Percentiles rank a stretch among this genome's conserved stretches.
phyloP scores from a whole-genome alignment of 768 basidiomycete genomes.

The Calocera cornea region DNA sequence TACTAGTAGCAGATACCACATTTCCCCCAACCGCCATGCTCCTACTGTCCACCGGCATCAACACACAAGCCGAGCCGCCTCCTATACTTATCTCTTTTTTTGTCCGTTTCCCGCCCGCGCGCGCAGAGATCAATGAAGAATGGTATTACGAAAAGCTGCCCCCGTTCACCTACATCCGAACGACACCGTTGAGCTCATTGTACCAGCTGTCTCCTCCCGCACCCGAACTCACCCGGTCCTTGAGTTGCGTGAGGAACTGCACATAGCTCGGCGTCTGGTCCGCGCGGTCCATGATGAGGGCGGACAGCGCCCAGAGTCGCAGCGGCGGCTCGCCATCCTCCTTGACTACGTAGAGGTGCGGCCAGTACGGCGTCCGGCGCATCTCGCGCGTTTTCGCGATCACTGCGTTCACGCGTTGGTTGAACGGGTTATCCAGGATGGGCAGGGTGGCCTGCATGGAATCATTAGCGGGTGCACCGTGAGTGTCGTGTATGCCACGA shows the following conservation, averaged over 20 bases:
- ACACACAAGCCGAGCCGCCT: not conserved
- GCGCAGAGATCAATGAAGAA: not conserved
- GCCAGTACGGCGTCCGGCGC: conserved; percentile 83
- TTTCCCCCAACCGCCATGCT: not conserved
- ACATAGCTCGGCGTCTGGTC: conserved; percentile 93
- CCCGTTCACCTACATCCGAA: not conserved
- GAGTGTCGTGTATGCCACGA: conserved; percentile 14
- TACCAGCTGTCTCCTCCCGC: not conserved
- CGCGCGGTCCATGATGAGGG: conserved; percentile 88
- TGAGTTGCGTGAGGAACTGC: conserved; percentile 79
- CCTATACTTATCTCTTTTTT: not conserved
- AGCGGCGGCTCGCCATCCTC: conserved; percentile 94
- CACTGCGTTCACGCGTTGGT: conserved; percentile 87
- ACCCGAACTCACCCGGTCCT: conserved; percentile 57
- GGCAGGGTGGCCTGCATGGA: conserved; percentile 65
- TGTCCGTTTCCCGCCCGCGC: not conserved
- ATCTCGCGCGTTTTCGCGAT: conserved; percentile 90
- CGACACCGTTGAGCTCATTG: not conserved
- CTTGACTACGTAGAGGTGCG: conserved; percentile 91
- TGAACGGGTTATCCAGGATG: conserved; percentile 81
- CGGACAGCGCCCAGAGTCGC: conserved; percentile 87
- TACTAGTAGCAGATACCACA: not conserved
- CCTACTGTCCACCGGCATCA: not conserved
- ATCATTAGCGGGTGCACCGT: conserved; percentile 1
- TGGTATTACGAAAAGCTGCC: not conserved